phyloP scores from a whole-genome alignment of 805 yeast genomes.

The Cyberlindnera petersonii region DNA sequence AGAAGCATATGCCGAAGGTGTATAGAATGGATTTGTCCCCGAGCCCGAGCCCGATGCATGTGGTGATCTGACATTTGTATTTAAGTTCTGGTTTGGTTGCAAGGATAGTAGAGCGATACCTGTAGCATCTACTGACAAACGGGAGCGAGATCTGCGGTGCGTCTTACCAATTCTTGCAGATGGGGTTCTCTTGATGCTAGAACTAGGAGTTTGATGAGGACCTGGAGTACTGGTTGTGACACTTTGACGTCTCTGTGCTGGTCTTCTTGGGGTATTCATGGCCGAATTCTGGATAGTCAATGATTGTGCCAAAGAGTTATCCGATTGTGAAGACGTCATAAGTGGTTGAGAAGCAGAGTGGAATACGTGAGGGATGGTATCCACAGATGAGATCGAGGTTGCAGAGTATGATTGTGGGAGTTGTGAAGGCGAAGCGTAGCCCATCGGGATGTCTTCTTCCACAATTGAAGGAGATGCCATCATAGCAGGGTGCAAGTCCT shows the following conservation, averaged over 20 bases:
- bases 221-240: background rate
- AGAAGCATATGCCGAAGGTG: slow-evolving; percentile 5
- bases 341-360: slow-evolving; percentile 1
- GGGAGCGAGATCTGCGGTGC: slow-evolving; percentile 13
- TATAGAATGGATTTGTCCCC: slow-evolving; percentile 13
- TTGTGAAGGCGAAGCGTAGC: background rate
- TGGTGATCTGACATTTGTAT: slow-evolving; percentile 3
- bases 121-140: slow-evolving; percentile 13
- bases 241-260: slow-evolving; percentile 5
- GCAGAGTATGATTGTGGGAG: slow-evolving; percentile 6
- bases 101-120: slow-evolving; percentile 8
- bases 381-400: slow-evolving; percentile 7
- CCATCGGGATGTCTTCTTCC: slow-evolving; percentile 10
- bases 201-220: slow-evolving; percentile 5
- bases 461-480: slow-evolving; percentile 3
- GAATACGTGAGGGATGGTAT: slow-evolving; percentile 5
- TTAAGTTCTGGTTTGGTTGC: slow-evolving; percentile 4
- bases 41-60: background rate
- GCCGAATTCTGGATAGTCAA: slow-evolving; percentile 2
- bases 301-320: slow-evolving; percentile 3
- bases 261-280: slow-evolving; percentile 11
- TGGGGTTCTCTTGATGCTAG: slow-evolving; percentile 12
- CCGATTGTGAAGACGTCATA: slow-evolving; percentile 7
- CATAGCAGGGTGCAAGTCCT: slow-evolving; percentile 5
- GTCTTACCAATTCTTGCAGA: slow-evolving; percentile 11